These are phyloP conservation scores for Metarhizium rileyi DNA, from an alignment of 2,329 filamentous ascomycete species.

Conservation along the genomic window DNA sequence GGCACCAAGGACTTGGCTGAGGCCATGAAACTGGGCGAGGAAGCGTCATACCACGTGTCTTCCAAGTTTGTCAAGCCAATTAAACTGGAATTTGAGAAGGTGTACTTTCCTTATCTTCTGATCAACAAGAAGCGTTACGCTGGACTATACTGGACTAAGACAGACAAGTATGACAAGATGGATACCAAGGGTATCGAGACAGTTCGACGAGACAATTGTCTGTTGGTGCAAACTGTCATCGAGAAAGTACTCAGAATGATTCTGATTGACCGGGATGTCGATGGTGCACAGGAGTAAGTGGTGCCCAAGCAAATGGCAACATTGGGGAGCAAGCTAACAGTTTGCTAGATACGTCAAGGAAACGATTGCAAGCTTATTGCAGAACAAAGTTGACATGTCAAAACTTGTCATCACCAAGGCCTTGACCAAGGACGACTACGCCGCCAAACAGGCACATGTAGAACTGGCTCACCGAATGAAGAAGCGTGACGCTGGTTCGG, in stretches of 20 bases:
- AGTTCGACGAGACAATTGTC: slow-evolving; percentile 90
- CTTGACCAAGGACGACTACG: slow-evolving; percentile 81
- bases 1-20: slow-evolving; percentile 78
- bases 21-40: slow-evolving; percentile 90
- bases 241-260: slow-evolving; percentile 95
- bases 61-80: slow-evolving; percentile 92
- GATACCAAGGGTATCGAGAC: slow-evolving; percentile 99
- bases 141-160: slow-evolving; percentile 93
- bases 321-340: background rate
- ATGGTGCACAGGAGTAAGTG: slow-evolving; percentile 84
- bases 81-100: slow-evolving; percentile 98
- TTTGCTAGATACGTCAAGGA: slow-evolving; percentile 81
- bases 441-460: slow-evolving; percentile 88
- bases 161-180: slow-evolving; percentile 98
- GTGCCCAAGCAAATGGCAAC: background rate
- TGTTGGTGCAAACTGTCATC: slow-evolving; percentile 92
- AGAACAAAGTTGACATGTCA: slow-evolving; percentile 98
- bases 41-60: slow-evolving; percentile 82
- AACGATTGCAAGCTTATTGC: slow-evolving; percentile 86
- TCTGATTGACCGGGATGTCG: slow-evolving; percentile 82
- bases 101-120: slow-evolving; percentile 93
- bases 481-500: slow-evolving; percentile 91
- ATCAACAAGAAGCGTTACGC: slow-evolving; percentile 99
- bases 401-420: slow-evolving; percentile 99
- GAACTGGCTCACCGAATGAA: slow-evolving; percentile 94